A percentile compares a stretch with the other conserved stretches of the same genome.
Evolutionary conservation across 2,329 filamentous ascomycete genomes (phyloP).

Genomic region (Aspergillus pseudoglaucus): DNA sequence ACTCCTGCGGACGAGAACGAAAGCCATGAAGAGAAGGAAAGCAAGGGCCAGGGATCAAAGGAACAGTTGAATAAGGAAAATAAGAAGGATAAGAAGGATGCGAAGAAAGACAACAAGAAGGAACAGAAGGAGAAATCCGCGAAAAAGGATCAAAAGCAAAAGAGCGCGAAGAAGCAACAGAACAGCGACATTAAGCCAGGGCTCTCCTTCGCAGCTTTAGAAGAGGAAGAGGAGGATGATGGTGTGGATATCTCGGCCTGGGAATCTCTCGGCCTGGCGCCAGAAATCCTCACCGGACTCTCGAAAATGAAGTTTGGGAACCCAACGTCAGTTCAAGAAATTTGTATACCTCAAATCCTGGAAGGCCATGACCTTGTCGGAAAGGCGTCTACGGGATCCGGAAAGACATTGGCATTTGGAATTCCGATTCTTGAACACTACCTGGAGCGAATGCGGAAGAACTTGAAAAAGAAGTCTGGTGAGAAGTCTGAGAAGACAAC

Average conservation of each 20-base stretch:
- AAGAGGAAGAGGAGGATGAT: constrained; percentile 46
- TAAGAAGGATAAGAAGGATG: constrained; percentile 20
- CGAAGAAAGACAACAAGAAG: constrained; percentile 19
- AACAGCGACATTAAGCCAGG: constrained; percentile 24
- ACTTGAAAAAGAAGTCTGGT: constrained; percentile 32
- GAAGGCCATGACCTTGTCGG: constrained; percentile 86
- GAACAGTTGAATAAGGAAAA: constrained; percentile 3
- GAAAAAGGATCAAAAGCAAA: constrained; percentile 22
- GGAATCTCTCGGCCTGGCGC: constrained; percentile 66
- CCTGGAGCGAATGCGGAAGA: constrained; percentile 46
- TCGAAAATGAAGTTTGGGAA: constrained; percentile 71
- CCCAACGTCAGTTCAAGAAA: constrained; percentile 75
- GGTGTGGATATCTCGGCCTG: constrained; percentile 69
- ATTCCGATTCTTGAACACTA: constrained; percentile 87
- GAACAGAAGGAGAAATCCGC: constrained; percentile 9
- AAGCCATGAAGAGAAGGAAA: constrained; percentile 8
- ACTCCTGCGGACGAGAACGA: constrained; percentile 5
- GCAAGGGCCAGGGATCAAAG: constrained; percentile 13
- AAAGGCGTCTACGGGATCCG: constrained; percentile 92
- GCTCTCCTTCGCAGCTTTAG: constrained; percentile 33
- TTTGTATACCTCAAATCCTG: constrained; percentile 73
- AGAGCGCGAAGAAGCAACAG: constrained; percentile 28
- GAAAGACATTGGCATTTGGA: constrained; percentile 91
- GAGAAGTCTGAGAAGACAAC: constrained; percentile 25
- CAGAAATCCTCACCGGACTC: constrained; percentile 64